Evolutionary conservation across 1,139 yeast species (phyloP).

Genomic region (Pichia sorboxylosa): DNA sequence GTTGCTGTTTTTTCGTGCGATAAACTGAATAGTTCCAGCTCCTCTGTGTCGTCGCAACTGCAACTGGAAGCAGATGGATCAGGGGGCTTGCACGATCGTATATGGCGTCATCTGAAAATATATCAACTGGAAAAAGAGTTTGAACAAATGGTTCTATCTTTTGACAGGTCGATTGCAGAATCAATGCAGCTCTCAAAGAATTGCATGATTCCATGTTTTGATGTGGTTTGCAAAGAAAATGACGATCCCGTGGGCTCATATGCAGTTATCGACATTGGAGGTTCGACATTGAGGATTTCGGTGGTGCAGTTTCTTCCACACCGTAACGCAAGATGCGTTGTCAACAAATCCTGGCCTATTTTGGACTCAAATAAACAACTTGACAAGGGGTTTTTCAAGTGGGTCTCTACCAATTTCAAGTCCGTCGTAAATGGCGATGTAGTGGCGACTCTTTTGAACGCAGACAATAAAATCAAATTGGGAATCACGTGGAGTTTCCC

Average conservation of each 20-base stretch:
- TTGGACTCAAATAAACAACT: slow-evolving; percentile 5
- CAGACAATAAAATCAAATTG: slow-evolving; percentile 2
- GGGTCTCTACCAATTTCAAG: slow-evolving; percentile 3
- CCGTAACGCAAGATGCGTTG: slow-evolving; percentile 2
- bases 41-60: too few relatives aligned
- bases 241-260: neutral
- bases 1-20: too few relatives aligned
- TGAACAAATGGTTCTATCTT: slow-evolving; percentile 3
- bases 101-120: slow-evolving; percentile 25
- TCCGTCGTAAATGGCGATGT: neutral
- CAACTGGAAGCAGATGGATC: too few relatives aligned
- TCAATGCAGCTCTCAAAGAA: slow-evolving; percentile 3
- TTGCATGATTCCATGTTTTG: slow-evolving; percentile 9
- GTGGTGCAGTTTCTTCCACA: slow-evolving; percentile 4
- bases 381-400: slow-evolving; percentile 4
- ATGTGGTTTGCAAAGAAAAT: slow-evolving; percentile 1
- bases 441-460: neutral
- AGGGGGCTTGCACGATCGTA: slow-evolving; percentile 40
- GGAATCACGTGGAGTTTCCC: slow-evolving; percentile 43
- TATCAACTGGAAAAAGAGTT: slow-evolving; percentile 2
- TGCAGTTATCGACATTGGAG: slow-evolving; percentile 10
- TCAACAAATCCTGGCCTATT: slow-evolving; percentile 7
- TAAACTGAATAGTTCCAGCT: too few relatives aligned
- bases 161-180: slow-evolving; percentile 4
- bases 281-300: slow-evolving; percentile 8